These are phyloP conservation scores for Apophysomyces ossiformis DNA, from an alignment of 371 early-diverging fungal species.

Conservation along the genomic window DNA sequence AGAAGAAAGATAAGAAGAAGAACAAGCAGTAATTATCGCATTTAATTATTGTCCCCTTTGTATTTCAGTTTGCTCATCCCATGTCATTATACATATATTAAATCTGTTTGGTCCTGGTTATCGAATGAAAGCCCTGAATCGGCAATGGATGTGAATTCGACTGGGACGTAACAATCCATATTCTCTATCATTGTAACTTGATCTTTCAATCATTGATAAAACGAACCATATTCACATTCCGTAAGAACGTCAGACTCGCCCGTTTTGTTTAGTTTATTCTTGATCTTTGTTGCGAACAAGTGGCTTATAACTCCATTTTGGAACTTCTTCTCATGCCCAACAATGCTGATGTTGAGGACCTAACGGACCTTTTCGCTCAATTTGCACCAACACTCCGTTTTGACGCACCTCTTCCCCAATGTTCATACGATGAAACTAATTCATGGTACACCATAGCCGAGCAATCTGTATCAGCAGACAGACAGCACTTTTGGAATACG, in stretches of 20 bases:
- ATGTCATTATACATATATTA: too few species aligned
- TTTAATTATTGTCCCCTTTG: too few species aligned
- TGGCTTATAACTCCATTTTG: background rate
- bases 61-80: too few species aligned
- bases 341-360: background rate
- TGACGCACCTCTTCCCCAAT: slow-evolving; percentile 21
- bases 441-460: slow-evolving; percentile 40
- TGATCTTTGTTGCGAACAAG: background rate
- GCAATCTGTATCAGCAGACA: slow-evolving; percentile 34
- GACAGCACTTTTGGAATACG: slow-evolving; percentile 45
- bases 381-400: slow-evolving; percentile 38
- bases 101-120: too few species aligned
- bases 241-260: too few species aligned
- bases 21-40: slow-evolving; percentile 28
- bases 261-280: too few species aligned
- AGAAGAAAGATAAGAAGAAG: slow-evolving; percentile 33
- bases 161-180: too few species aligned
- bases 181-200: too few species aligned
- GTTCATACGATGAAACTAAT: background rate
- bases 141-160: too few species aligned
- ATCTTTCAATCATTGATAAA: too few species aligned
- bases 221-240: too few species aligned
- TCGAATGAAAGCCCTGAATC: too few species aligned
- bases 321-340: background rate
- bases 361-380: slow-evolving; percentile 32